Evolutionary conservation across 805 yeast genomes (phyloP).

Genomic region (Saturnispora dispora): DNA sequence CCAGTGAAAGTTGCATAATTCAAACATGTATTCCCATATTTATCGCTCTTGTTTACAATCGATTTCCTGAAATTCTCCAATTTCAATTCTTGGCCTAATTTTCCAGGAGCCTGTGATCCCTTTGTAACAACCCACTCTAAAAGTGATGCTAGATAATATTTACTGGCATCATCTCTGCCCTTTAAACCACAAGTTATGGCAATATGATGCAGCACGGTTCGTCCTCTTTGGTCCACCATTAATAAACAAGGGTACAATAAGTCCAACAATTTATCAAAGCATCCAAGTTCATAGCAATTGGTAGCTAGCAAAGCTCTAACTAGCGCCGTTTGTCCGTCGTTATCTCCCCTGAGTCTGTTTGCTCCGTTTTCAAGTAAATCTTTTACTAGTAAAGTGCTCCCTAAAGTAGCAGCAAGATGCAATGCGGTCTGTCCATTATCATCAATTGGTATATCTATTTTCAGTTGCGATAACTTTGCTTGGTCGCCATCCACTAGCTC

Average conservation of each 20-base stretch:
- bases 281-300: constrained; percentile 68
- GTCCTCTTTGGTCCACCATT: constrained; percentile 55
- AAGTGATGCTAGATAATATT: constrained; percentile 62
- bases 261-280: constrained; percentile 63
- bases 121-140: constrained; percentile 69
- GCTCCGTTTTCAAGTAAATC: constrained; percentile 63
- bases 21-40: constrained; percentile 90
- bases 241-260: constrained; percentile 67
- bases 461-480: constrained; percentile 28
- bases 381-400: constrained; percentile 59
- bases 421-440: constrained; percentile 88
- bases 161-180: constrained; percentile 62
- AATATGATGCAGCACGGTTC: constrained; percentile 83
- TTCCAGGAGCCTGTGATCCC: constrained; percentile 35
- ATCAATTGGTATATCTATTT: constrained; percentile 81
- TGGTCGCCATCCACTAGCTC: constrained; percentile 24
- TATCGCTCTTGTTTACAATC: constrained; percentile 81
- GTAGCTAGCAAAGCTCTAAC: constrained; percentile 79
- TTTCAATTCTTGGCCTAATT: constrained; percentile 33
- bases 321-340: constrained; percentile 80
- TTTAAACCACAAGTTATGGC: constrained; percentile 70
- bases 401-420: constrained; percentile 95
- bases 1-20: constrained; percentile 90
- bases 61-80: constrained; percentile 53
- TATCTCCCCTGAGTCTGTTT: constrained; percentile 61